Evolutionary conservation across 2,329 filamentous ascomycete genomes (phyloP).

Genomic region (Ophiocordyceps camponoti-rufipedis): DNA sequence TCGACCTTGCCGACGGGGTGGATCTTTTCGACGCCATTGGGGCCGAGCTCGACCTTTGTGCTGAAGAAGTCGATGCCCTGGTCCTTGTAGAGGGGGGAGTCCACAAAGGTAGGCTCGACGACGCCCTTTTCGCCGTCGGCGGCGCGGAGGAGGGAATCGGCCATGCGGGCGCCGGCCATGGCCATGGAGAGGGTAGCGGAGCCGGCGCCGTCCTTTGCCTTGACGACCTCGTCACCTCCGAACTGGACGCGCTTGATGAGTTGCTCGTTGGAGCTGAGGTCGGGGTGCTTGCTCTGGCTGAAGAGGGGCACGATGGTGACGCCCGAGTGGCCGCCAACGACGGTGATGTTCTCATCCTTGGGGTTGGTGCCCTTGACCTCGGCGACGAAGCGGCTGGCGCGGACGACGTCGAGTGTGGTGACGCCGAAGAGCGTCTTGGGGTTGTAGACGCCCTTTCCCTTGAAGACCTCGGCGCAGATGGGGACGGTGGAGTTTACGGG

Average conservation of each 20-base stretch:
- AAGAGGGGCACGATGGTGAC: constrained; percentile 97
- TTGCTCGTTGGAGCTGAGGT: constrained; percentile 58
- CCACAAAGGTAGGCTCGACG: constrained; percentile 89
- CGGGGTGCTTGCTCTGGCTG: constrained; percentile 77
- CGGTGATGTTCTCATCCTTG: constrained; percentile 81
- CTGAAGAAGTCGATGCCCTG: constrained; percentile 96
- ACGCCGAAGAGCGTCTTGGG: constrained; percentile 98
- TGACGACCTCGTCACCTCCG: constrained; percentile 95
- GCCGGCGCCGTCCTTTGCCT: constrained; percentile 96
- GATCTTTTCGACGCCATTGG: constrained; percentile 91
- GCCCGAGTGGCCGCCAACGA: constrained; percentile 92
- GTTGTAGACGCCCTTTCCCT: constrained; percentile 90
- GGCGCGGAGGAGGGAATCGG: constrained; percentile 86
- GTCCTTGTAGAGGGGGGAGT: constrained; percentile 96
- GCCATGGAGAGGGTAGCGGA: constrained; percentile 98
- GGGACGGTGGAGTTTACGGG: constrained; percentile 99
- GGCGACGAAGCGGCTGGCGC: constrained; percentile 92
- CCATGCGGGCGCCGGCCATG: constrained; percentile 71
- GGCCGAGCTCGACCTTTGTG: constrained; percentile 87
- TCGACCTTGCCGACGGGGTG: constrained; percentile 71
- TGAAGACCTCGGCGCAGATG: constrained; percentile 94
- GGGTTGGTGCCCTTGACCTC: constrained; percentile 86
- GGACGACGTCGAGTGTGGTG: constrained; percentile 96
- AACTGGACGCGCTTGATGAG: constrained; percentile 95
- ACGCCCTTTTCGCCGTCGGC: constrained; percentile 87